These are phyloP conservation scores for Melaleuca quinquenervia DNA, from an alignment of 345 rosid species.

Conservation along the genomic window DNA sequence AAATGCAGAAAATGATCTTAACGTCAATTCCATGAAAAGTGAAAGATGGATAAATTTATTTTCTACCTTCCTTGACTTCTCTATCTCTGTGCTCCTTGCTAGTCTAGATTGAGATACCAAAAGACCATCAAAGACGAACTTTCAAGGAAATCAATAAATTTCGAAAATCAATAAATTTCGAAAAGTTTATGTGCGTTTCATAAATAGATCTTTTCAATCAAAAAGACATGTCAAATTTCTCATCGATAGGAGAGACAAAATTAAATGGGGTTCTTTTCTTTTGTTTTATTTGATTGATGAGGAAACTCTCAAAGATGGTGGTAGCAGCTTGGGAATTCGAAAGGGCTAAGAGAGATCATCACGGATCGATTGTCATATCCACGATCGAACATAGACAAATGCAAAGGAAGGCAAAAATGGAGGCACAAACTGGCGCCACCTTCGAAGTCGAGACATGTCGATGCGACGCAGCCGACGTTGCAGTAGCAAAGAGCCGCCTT, in stretches of 20 bases:
- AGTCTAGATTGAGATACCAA: too few relatives aligned
- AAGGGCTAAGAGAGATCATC: neutral
- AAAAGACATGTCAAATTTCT: neutral
- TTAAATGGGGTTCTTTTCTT: neutral
- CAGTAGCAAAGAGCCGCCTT: neutral
- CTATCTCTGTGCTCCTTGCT: too few relatives aligned
- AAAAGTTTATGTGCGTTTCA: neutral
- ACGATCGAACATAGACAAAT: neutral
- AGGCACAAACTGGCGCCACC: neutral
- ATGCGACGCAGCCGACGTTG: neutral
- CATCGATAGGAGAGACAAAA: neutral
- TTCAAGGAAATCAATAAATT: neutral
- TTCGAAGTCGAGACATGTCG: neutral
- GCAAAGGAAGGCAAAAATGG: neutral
- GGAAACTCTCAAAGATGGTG: neutral
- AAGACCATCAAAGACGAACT: neutral
- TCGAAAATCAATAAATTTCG: neutral
- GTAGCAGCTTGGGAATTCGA: neutral
- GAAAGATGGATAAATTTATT: neutral
- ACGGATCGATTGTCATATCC: neutral
- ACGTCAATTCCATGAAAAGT: neutral
- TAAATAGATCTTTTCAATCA: neutral
- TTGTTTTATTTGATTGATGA: neutral
- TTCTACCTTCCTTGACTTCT: neutral
- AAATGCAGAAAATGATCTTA: neutral